Evolutionary conservation across 2,329 filamentous ascomycete species (phyloP).

Genomic region (Fusarium solani-melongenae): DNA sequence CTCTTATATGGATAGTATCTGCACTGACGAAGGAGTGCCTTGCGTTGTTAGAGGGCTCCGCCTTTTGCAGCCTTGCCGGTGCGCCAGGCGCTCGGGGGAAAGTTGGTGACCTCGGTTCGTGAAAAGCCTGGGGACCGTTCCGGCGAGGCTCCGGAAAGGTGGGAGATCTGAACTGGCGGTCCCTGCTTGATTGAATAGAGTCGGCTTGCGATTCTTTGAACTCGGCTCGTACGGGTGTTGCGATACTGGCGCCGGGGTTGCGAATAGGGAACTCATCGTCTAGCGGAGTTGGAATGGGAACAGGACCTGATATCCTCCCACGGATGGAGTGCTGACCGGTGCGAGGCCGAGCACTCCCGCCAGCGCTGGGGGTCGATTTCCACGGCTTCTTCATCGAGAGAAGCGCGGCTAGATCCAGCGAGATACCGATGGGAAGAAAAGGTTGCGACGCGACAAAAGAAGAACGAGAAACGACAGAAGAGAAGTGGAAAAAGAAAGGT

Average conservation of each 20-base stretch:
- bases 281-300: constrained; percentile 61
- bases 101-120: constrained; percentile 22
- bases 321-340: constrained; percentile 61
- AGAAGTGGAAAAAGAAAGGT: constrained; percentile 17
- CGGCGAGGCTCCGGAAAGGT: constrained; percentile 29
- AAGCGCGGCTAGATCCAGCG: constrained; percentile 10
- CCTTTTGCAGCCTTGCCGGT: constrained; percentile 32
- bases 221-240: constrained; percentile 44
- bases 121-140: constrained; percentile 14
- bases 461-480: constrained; percentile 20
- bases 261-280: constrained; percentile 67
- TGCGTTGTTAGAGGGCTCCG: constrained; percentile 52
- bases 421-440: constrained; percentile 2
- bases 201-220: constrained; percentile 36
- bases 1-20: constrained; percentile 28
- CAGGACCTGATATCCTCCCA: constrained; percentile 71
- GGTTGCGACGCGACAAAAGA: constrained; percentile 13
- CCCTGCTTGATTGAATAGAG: constrained; percentile 10
- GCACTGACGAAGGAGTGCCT: constrained; percentile 62
- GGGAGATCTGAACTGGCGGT: constrained; percentile 26
- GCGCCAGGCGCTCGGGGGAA: constrained; percentile 19
- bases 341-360: constrained; percentile 33
- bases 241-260: constrained; percentile 53
- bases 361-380: constrained; percentile 56
- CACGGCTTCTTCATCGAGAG: constrained; percentile 56